Evolutionary conservation across 1,284 basidiomycete genomes (phyloP), one percentile per base, ranked within the genome.

Genomic region (Lentinula novae-zelandiae): DNA sequence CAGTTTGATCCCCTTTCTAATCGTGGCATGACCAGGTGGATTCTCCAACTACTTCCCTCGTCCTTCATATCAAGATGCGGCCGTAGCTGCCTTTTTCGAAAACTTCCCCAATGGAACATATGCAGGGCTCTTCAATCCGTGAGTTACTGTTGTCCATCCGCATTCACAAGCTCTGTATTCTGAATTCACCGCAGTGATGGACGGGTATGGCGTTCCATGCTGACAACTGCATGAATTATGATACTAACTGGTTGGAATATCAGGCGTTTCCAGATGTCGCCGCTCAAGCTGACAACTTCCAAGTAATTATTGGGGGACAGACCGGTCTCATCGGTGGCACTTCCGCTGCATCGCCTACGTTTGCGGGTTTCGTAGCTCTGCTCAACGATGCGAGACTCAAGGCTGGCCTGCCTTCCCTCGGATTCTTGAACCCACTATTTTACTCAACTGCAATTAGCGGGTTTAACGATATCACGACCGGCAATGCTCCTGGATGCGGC

Each of bases 371-470:
- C 58, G 73, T 90, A 1, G 76, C 84, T 1, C 73, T 87, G 51
- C 73, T 90, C 60, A 90, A 89, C 69, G 87, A 89, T 66, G 83
- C 76, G 15, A 76, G 83, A 20, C 70, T 85, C 34, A 70, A 75
- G 40, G 68, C 75, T 12, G 77, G 79, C 0, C 75, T 79, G 55
- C 67, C 73, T 17, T 68, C 84, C 2, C 74, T 87, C 22, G 85
- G 85, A 1, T 87, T 86, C 74, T 72, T 87, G 64, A 87, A 88
- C 68, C 85, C 85, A 3, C 70, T 84, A 15, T 62, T 87, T 12
- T 87, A 87, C 67, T 71, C 73, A 12, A 73, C 70, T 33, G 77
- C 73, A 0, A 62, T 68, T 5, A 61, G 58, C n/a, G 81, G 75
- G 1, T 79, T 87, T 64, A 84, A 81, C 62, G 85, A 86, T 64